Evolutionary conservation across 2,329 filamentous ascomycete genomes (phyloP), one percentile per base, ranked within the genome.

Genomic region (Chaetomiaceae sp.): DNA sequence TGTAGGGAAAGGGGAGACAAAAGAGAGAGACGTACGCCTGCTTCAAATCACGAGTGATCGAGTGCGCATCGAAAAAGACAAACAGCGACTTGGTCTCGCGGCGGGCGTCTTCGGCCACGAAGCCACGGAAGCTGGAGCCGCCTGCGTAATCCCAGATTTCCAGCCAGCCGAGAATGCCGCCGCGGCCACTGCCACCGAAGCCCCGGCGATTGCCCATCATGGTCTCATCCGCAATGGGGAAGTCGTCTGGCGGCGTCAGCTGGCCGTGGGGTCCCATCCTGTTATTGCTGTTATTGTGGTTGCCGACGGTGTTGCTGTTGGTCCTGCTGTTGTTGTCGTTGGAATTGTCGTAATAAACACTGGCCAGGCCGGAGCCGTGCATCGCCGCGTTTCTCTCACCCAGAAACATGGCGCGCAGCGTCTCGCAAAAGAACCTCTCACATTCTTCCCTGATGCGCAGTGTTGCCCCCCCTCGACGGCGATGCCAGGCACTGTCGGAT

Each of bases 391-490:
- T 85, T 88, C 87, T 85, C 90, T 95, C 91, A 95, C 89, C 91
- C 81, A 87, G 88, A 84, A 96, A 96, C 79, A 89, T 87, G 78
- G 85, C 78, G 77, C 83, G 88, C 85, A 96, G 89, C 82, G 85
- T 87, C 87, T 92, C 90, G 78, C 91, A 96, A 84, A 96, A 95
- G 87, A 96, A 92, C 82, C 91, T 96, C 91, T 96, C 91, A 96
- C 91, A 95, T 89, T 96, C 91, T 91, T 88, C 91, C 89, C 88
- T 91, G 82, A 96, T 95, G 79, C 86, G 85, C 76, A 89, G 84
- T 88, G 89, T 85, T 86, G 91, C 91, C 90, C 91, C 91, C 88
- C 88, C 88, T 87, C 80, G 81, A 70, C 81, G 78, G 70, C 74
- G 73, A 69, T 63, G 60, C 72, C 71, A 66, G 69, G 69, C 67